phyloP scores from a whole-genome alignment of 495 filamentous ascomycete species.

The Amphirosellinia nigrospora region DNA sequence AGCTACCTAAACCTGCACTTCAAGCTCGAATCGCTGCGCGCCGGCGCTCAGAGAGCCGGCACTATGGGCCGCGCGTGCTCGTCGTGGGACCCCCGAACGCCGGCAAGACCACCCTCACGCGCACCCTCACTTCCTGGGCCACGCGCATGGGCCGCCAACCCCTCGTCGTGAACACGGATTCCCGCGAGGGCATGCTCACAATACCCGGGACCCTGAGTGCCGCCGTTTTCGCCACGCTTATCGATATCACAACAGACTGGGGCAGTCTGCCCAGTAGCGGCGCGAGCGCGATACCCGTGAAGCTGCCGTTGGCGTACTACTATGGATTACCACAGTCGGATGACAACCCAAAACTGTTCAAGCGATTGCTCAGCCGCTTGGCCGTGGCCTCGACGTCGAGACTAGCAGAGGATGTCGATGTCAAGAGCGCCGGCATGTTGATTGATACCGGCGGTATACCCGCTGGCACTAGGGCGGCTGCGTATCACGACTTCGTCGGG shows the following conservation, averaged over 20 bases:
- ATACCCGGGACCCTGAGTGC: conserved; percentile 87
- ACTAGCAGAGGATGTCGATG: conserved; percentile 75
- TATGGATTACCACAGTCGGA: conserved; percentile 79
- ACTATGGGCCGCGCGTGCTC: conserved; percentile 74
- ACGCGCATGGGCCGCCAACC: conserved; percentile 78
- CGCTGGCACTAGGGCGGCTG: conserved; percentile 50
- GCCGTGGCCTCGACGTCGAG: conserved; percentile 80
- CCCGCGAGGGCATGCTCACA: conserved; percentile 81
- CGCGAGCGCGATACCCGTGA: conserved; percentile 84
- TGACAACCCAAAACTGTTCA: conserved; percentile 74
- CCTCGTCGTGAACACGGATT: conserved; percentile 84
- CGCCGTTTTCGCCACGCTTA: conserved; percentile 78
- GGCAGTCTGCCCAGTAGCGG: conserved; percentile 90
- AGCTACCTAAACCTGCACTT: conserved; percentile 88
- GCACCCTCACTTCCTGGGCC: conserved; percentile 82
- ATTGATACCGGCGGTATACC: conserved; percentile 83
- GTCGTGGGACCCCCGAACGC: conserved; percentile 80
- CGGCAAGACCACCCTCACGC: conserved; percentile 85
- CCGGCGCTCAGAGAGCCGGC: conserved; percentile 55
- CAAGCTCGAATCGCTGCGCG: conserved; percentile 72
- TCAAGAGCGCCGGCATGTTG: conserved; percentile 75
- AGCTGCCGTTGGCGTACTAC: conserved; percentile 90
- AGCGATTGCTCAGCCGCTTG: conserved; percentile 74
- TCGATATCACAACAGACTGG: conserved; percentile 91
- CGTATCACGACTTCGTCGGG: conserved; percentile 69